Evolutionary conservation across 169 alveolate species (phyloP).

Genomic region (Cryptosporidium sp.): DNA sequence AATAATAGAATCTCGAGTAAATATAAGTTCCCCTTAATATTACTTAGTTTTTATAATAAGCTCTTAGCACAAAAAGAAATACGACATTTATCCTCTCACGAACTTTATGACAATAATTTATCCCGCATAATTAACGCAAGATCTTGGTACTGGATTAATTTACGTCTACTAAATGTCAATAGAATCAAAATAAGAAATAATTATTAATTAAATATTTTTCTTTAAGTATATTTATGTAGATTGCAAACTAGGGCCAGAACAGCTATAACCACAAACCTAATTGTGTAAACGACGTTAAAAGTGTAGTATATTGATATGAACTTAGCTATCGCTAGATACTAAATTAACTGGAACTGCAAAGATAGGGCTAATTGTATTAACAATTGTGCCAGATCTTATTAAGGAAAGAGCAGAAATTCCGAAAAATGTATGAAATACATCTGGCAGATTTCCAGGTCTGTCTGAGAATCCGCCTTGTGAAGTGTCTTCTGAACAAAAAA

Average conservation of each 20-base stretch:
- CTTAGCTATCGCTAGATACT: not conserved
- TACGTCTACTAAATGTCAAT: constrained; percentile 19
- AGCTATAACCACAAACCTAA: not conserved
- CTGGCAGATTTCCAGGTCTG: constrained; percentile 94
- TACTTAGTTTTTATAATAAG: not conserved
- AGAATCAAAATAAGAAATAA: not conserved
- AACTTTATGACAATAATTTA: not conserved
- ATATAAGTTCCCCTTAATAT: not conserved
- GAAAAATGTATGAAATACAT: constrained; percentile 95
- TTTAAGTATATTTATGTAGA: not conserved
- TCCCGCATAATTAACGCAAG: constrained; percentile 40
- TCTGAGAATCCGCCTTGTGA: constrained; percentile 95
- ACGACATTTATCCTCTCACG: constrained; percentile 23
- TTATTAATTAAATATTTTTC: not conserved
- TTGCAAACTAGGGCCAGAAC: not conserved
- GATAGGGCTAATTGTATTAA: constrained; percentile 25
- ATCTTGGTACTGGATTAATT: constrained; percentile 10
- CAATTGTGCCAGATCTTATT: constrained; percentile 74
- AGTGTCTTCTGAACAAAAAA: constrained; percentile 87
- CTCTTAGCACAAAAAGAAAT: not conserved
- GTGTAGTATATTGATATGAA: not conserved
- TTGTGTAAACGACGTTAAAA: not conserved
- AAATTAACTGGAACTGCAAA: constrained; percentile 35
- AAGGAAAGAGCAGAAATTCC: constrained; percentile 94
- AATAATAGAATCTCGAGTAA: not conserved